These are phyloP conservation scores for Dictyostelium intermedium DNA, from an alignment of 78 protist species.

Conservation along the genomic window DNA sequence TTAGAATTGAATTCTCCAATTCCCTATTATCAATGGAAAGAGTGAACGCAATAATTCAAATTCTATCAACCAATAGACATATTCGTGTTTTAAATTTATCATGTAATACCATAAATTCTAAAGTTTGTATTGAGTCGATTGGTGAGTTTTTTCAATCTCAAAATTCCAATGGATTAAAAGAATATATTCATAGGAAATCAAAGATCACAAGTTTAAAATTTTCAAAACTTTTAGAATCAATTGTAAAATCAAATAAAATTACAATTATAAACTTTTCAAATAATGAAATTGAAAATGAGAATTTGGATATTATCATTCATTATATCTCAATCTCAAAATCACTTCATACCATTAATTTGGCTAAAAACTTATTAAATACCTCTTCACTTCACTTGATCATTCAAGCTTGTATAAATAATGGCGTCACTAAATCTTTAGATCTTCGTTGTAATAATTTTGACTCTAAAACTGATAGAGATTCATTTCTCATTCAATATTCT, in stretches of 20 bases:
- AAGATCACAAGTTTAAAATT: neutral
- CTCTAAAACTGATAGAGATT: neutral
- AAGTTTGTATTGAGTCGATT: neutral
- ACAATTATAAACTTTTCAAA: neutral
- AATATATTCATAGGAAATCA: neutral
- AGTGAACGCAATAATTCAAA: neutral
- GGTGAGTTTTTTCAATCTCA: neutral
- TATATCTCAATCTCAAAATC: neutral
- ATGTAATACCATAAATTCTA: neutral
- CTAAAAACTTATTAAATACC: neutral
- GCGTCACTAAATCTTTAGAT: neutral
- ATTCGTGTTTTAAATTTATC: neutral
- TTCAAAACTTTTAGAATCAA: neutral
- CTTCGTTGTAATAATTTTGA: neutral
- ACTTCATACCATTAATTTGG: neutral
- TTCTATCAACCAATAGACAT: neutral
- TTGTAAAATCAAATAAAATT: neutral
- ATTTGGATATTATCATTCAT: neutral
- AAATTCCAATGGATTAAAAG: neutral
- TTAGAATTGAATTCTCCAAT: neutral
- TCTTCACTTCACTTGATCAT: neutral
- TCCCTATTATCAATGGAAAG: neutral
- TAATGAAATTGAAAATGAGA: neutral
- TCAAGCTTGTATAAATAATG: neutral
- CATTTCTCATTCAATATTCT: neutral